Evolutionary conservation across 768 basidiomycete genomes (phyloP).

Genomic region (Hirschioporus abietinus): DNA sequence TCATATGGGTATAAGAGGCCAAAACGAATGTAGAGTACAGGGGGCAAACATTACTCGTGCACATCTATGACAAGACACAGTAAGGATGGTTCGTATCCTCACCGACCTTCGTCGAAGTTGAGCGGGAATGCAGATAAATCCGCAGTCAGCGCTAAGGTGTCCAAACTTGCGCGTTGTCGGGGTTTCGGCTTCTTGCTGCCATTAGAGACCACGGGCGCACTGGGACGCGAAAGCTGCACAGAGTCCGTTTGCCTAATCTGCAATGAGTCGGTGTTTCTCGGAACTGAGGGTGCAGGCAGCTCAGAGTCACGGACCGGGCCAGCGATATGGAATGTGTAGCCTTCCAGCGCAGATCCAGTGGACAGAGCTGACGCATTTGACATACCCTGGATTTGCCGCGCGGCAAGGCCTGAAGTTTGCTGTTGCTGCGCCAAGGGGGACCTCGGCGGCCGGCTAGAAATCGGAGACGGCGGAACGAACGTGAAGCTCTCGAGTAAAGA

Average conservation of each 20-base stretch:
- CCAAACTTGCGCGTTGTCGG: conserved; percentile 74
- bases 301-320: conserved; percentile 40
- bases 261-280: conserved; percentile 1
- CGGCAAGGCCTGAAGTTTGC: conserved; percentile 43
- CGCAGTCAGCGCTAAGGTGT: conserved; percentile 77
- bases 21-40: background rate
- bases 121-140: conserved; percentile 83
- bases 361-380: conserved; percentile 75
- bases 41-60: background rate
- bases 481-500: conserved; percentile 85
- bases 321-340: conserved; percentile 85
- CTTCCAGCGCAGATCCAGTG: conserved; percentile 69
- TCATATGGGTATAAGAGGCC: background rate
- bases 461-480: conserved; percentile 85
- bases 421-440: conserved; percentile 65
- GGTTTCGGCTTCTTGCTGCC: conserved; percentile 2
- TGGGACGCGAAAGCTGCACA: background rate
- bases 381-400: conserved; percentile 58
- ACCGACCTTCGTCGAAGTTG: conserved; percentile 48
- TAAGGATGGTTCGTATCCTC: conserved; percentile 9
- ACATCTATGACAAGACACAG: conserved; percentile 10
- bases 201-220: background rate
- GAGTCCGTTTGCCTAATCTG: background rate
- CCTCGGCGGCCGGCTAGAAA: conserved; percentile 75
- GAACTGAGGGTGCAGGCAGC: conserved; percentile 22